Evolutionary conservation across 257 asterid species (phyloP).

Genomic region (Petrea volubilis): DNA sequence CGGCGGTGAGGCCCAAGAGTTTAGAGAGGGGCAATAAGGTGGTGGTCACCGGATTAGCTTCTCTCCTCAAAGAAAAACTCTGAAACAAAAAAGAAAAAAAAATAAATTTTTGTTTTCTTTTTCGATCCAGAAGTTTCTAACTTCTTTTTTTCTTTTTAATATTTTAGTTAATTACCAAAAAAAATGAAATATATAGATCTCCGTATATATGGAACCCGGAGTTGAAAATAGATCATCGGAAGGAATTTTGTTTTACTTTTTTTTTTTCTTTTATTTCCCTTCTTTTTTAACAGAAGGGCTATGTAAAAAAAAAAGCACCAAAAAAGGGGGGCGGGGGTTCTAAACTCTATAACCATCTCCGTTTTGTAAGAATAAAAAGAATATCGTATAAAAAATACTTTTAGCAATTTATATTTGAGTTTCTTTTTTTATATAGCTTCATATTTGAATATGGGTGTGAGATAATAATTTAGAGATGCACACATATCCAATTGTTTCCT

Average conservation of each 20-base stretch:
- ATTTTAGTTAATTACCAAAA: constrained; percentile 5
- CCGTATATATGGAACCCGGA: constrained; percentile 27
- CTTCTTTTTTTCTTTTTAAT: constrained; percentile 18
- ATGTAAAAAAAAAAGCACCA: constrained; percentile 37
- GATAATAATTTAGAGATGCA: not conserved
- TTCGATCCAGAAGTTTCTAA: constrained; percentile 28
- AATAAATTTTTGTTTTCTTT: constrained; percentile 22
- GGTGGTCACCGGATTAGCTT: constrained; percentile 84
- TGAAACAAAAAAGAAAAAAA: constrained; percentile 19
- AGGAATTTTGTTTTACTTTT: not conserved
- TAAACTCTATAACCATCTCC: not conserved
- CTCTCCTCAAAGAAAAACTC: constrained; percentile 75
- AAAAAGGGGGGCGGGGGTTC: not conserved
- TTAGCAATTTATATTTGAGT: too few relatives aligned
- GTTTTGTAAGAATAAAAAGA: constrained; percentile 35
- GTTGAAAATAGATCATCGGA: constrained; percentile 24
- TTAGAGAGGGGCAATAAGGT: constrained; percentile 58
- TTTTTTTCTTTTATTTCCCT: not conserved
- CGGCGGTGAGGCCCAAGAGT: constrained; percentile 69
- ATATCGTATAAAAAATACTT: too few relatives aligned
- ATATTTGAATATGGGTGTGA: not conserved
- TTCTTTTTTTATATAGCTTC: too few relatives aligned
- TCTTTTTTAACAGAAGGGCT: constrained; percentile 30
- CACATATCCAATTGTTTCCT: constrained; percentile 20
- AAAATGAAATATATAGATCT: constrained; percentile 33